Base-by-base conservation (phyloP, 1,284 basidiomycete species). In the Crucibulum cyathiforme region DNA sequence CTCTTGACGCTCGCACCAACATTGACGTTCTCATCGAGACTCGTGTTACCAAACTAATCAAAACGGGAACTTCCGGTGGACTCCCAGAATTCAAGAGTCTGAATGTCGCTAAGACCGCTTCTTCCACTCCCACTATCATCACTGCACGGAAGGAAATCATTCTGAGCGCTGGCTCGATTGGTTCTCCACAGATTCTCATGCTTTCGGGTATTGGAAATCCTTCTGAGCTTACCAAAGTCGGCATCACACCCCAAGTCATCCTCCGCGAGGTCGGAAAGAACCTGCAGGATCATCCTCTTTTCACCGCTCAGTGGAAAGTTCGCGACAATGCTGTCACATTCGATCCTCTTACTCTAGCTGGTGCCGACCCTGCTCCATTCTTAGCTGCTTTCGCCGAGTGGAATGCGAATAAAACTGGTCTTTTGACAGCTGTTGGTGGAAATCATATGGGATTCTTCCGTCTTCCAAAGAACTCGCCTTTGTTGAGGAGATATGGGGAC, bases 11-110 rank as follows among this genome's bases (percentile, higher is more conserved):
- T 31, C 66, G 77, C 9, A 47, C 62, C 8, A 82, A 81, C 58
- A 59, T 82, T 7, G 70, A 78, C 56, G 67, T 82, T 36, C 63
- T 80, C 2, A 58, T 80, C 13, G 68, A 77, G 39, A 72, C 75
- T 7, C 71, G 70, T 35, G 80, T 77, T 7, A 76, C 75, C 1
- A 67, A 71, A 49, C 53, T 78, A 3, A 19, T 74, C 12, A 61
- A 65, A 12, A 63, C 69, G 13, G 60, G 65, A 36, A 50, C 24
- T 15, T 43, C 50, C 15, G 31, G 59, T 2, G 56, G 59, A 31
- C 4, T 36, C 13, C 8, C 51, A 8, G 35, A 10, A 15, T 53
- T 53, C 36, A 10, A 15, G 71, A 76, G 47, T 67, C 76, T 48
- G 67, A 65, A 19, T 58, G 65, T 45, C 54, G 56, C 19, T 34